Evolutionary conservation across 768 basidiomycete species (phyloP).

Genomic region (Agaricus sinodeliciosus): DNA sequence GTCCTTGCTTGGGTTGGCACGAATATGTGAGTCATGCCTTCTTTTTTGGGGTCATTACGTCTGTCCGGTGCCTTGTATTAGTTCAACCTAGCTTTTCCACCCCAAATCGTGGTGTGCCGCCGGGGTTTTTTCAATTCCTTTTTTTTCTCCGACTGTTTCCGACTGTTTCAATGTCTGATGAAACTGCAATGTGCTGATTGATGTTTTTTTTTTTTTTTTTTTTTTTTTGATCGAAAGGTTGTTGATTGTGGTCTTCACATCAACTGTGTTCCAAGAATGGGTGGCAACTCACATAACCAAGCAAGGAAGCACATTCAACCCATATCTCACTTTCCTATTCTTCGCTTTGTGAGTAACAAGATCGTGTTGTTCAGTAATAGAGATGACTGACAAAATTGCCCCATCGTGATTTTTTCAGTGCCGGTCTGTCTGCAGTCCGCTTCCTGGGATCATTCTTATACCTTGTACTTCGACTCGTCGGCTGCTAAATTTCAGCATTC

Average conservation of each 20-base stretch:
- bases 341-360: conserved; percentile 35
- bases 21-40: conserved; percentile 58
- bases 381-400: background rate
- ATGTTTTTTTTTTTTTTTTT: background rate
- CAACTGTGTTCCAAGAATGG: conserved; percentile 70
- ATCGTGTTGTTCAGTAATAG: background rate
- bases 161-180: background rate
- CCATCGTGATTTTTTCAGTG: conserved; percentile 31
- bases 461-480: conserved; percentile 68
- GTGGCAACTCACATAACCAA: conserved; percentile 51
- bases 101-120: conserved; percentile 5
- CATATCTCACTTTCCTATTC: conserved; percentile 85
- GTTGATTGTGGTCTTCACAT: conserved; percentile 73
- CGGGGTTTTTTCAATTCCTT: background rate
- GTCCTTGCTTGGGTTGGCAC: conserved; percentile 79
- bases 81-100: background rate
- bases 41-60: background rate
- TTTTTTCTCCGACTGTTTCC: conserved; percentile 2
- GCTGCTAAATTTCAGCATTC: conserved; percentile 29
- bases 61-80: conserved; percentile 1
- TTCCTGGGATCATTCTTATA: conserved; percentile 78
- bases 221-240: conserved; percentile 30
- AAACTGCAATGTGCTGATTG: conserved; percentile 3
- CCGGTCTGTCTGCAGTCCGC: conserved; percentile 74
- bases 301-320: conserved; percentile 64